Evolutionary conservation across 306 rosid species (phyloP).

Genomic region (Hippophae rhamnoides): DNA sequence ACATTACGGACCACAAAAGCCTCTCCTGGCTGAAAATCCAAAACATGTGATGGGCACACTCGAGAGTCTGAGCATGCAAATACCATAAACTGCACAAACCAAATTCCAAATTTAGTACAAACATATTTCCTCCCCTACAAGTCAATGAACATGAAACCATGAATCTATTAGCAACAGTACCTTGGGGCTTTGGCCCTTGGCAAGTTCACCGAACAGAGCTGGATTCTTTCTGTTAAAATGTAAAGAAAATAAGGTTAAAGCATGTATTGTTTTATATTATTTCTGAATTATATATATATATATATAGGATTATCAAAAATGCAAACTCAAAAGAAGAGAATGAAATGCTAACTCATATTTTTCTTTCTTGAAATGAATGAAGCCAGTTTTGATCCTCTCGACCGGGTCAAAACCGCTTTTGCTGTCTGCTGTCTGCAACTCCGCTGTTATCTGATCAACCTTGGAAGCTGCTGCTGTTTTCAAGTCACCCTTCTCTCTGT

Average conservation of each 20-base stretch:
- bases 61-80: conserved; percentile 99
- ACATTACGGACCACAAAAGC: conserved; percentile 95
- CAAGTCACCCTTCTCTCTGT: conserved; percentile 63
- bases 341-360: conserved; percentile 66
- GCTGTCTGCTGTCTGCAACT: conserved; percentile 33
- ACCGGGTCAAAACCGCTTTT: conserved; percentile 40
- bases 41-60: conserved; percentile 91
- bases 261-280: background rate
- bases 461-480: conserved; percentile 57
- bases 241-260: background rate
- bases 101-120: background rate
- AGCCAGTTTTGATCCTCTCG: conserved; percentile 78
- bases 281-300: background rate
- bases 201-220: conserved; percentile 72
- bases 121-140: background rate
- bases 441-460: conserved; percentile 74
- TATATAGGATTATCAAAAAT: background rate
- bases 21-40: conserved; percentile 95
- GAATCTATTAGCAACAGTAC: conserved; percentile 18
- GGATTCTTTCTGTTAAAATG: conserved; percentile 51
- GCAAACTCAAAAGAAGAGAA: background rate
- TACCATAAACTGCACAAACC: conserved; percentile 61
- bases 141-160: background rate
- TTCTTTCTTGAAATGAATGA: conserved; percentile 74
- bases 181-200: conserved; percentile 92